Percentiles rank a stretch among this genome's conserved stretches.
Evolutionary conservation across 2,329 filamentous ascomycete species (phyloP).

Genomic region (Stachybotrys chartarum): DNA sequence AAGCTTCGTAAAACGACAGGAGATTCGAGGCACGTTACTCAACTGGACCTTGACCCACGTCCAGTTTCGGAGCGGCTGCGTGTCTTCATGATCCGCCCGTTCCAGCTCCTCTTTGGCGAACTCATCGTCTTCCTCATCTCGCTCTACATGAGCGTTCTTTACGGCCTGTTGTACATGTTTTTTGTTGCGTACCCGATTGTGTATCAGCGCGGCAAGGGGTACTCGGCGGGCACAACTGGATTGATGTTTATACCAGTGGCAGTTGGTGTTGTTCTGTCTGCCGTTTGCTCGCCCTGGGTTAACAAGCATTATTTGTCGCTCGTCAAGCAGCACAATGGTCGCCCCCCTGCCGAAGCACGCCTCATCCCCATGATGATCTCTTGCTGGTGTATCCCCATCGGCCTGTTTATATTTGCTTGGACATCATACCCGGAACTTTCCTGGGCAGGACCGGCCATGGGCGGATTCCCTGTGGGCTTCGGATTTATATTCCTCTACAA

Average conservation of each 20-base stretch:
- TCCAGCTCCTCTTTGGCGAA: conserved; percentile 79
- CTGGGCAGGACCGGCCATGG: conserved; percentile 67
- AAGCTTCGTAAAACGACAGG: conserved; percentile 65
- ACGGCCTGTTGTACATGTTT: conserved; percentile 70
- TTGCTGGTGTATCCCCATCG: conserved; percentile 63
- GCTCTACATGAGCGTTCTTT: conserved; percentile 79
- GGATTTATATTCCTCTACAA: conserved; percentile 83
- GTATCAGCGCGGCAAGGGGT: conserved; percentile 75
- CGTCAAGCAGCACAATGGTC: conserved; percentile 55
- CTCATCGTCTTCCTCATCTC: conserved; percentile 80
- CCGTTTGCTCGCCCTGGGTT: conserved; percentile 61
- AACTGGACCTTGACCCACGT: conserved; percentile 70
- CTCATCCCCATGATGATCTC: conserved; percentile 77
- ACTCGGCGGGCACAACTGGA: conserved; percentile 64
- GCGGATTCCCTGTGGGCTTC: conserved; percentile 66
- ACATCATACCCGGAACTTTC: conserved; percentile 55
- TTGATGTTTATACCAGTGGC: conserved; percentile 84
- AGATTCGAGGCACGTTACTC: conserved; percentile 63
- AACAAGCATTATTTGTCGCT: conserved; percentile 74
- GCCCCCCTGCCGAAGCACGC: conserved; percentile 69
- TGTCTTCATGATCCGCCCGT: conserved; percentile 73
- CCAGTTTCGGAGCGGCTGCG: conserved; percentile 61
- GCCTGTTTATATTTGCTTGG: conserved; percentile 54
- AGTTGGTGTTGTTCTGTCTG: conserved; percentile 63
- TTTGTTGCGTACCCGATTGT: conserved; percentile 65